Evolutionary conservation across 2,329 filamentous ascomycete genomes (phyloP).

Genomic region (Colletotrichum limetticola): DNA sequence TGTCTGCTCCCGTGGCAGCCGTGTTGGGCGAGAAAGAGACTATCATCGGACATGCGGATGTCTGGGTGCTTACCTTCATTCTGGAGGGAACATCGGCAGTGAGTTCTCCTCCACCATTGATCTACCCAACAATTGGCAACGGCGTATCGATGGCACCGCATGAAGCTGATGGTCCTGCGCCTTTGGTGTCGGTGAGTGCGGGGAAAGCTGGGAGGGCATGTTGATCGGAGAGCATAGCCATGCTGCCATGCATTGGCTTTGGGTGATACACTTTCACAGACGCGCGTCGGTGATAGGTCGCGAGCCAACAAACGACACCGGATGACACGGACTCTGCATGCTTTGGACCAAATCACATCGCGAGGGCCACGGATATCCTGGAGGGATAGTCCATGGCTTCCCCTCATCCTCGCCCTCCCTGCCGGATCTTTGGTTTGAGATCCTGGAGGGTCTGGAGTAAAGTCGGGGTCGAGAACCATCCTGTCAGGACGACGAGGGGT

Average conservation of each 20-base stretch:
- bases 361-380: constrained; percentile 3
- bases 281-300: constrained; percentile 33
- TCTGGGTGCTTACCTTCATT: neutral
- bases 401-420: constrained; percentile 18
- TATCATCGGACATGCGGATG: constrained; percentile 27
- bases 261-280: constrained; percentile 15
- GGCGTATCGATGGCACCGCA: constrained; percentile 11
- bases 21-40: neutral
- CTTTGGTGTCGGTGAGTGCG: constrained; percentile 8
- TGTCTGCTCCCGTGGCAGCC: neutral
- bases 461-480: constrained; percentile 29
- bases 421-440: constrained; percentile 23
- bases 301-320: constrained; percentile 13
- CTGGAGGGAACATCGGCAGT: constrained; percentile 12
- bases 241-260: constrained; percentile 29
- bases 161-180: constrained; percentile 7
- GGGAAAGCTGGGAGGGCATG: constrained; percentile 33
- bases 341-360: constrained; percentile 20
- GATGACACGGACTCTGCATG: constrained; percentile 31
- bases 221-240: constrained; percentile 28
- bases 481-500: constrained; percentile 1
- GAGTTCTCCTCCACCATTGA: neutral
- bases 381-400: constrained; percentile 21
- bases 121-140: neutral
- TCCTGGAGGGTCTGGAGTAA: constrained; percentile 28